Evolutionary conservation across 2,329 filamentous ascomycete genomes (phyloP).

Genomic region (Talaromyces verruculosus): DNA sequence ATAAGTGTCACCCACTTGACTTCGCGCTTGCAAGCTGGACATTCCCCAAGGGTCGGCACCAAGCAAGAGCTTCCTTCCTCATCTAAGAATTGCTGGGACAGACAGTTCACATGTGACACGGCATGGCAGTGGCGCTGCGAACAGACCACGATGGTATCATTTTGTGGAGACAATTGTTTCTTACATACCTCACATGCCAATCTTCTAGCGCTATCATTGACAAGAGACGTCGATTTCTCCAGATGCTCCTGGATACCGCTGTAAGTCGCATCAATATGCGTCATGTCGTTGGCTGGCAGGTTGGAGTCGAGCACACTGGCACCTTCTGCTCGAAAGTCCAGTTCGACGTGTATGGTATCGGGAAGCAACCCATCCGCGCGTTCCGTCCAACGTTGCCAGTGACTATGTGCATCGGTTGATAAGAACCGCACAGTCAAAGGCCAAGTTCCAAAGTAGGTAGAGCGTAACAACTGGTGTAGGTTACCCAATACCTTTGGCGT

Average conservation of each 20-base stretch:
- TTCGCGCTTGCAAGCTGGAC: slow-evolving; percentile 65
- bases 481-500: slow-evolving; percentile 59
- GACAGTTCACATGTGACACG: slow-evolving; percentile 57
- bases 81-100: slow-evolving; percentile 54
- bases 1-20: slow-evolving; percentile 75
- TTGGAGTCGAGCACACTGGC: slow-evolving; percentile 23
- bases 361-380: slow-evolving; percentile 52
- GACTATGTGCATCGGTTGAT: slow-evolving; percentile 62
- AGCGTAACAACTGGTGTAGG: slow-evolving; percentile 74
- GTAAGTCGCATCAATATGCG: slow-evolving; percentile 56
- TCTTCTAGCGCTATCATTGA: slow-evolving; percentile 40
- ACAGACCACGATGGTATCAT: slow-evolving; percentile 54
- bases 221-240: slow-evolving; percentile 51
- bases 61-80: slow-evolving; percentile 47
- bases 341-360: slow-evolving; percentile 53
- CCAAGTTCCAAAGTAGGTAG: slow-evolving; percentile 78
- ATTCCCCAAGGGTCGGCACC: slow-evolving; percentile 67
- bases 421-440: slow-evolving; percentile 82
- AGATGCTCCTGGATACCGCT: slow-evolving; percentile 50
- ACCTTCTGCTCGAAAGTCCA: slow-evolving; percentile 45
- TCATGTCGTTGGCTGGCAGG: slow-evolving; percentile 25
- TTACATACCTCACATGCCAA: slow-evolving; percentile 54
- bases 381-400: slow-evolving; percentile 64
- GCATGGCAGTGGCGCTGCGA: slow-evolving; percentile 49
- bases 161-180: slow-evolving; percentile 35